Conservation (phyloP, 331 rosid species). For the Malus hybrid region DNA sequence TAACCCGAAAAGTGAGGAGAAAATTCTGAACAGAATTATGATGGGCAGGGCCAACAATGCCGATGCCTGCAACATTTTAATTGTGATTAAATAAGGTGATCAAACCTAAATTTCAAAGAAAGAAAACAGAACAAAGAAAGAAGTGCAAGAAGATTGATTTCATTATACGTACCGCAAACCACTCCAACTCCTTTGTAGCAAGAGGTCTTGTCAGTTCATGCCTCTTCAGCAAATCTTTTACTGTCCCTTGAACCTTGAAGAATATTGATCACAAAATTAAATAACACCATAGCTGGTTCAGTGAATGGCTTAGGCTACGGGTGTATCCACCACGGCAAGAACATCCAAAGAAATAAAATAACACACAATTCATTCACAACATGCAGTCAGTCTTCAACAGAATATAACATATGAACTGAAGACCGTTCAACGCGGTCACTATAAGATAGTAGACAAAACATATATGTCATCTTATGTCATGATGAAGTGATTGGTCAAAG, state of each 20-base stretch:
- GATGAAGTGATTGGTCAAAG: not conserved
- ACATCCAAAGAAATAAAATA: not conserved
- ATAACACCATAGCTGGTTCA: not conserved
- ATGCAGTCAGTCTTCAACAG: not conserved
- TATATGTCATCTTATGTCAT: not conserved
- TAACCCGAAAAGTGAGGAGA: slow-evolving; percentile 55
- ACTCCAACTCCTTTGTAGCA: too few species aligned
- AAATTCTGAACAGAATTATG: slow-evolving; percentile 50
- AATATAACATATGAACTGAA: not conserved
- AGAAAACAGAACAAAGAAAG: too few species aligned
- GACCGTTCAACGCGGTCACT: not conserved
- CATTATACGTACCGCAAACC: too few species aligned
- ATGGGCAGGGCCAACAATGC: slow-evolving; percentile 64
- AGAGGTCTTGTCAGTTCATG: too few species aligned
- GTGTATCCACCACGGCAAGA: not conserved
- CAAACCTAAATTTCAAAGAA: too few species aligned
- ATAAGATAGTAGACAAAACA: not conserved
- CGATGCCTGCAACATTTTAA: too few species aligned
- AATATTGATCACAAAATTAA: slow-evolving; percentile 7
- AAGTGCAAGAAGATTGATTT: too few species aligned
- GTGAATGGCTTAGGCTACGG: not conserved
- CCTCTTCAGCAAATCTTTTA: slow-evolving; percentile 42
- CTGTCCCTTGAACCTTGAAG: slow-evolving; percentile 63
- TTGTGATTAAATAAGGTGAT: too few species aligned
- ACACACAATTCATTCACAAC: not conserved